phyloP scores from a whole-genome alignment of 805 yeast genomes.

The Kuraishia ogatae region DNA sequence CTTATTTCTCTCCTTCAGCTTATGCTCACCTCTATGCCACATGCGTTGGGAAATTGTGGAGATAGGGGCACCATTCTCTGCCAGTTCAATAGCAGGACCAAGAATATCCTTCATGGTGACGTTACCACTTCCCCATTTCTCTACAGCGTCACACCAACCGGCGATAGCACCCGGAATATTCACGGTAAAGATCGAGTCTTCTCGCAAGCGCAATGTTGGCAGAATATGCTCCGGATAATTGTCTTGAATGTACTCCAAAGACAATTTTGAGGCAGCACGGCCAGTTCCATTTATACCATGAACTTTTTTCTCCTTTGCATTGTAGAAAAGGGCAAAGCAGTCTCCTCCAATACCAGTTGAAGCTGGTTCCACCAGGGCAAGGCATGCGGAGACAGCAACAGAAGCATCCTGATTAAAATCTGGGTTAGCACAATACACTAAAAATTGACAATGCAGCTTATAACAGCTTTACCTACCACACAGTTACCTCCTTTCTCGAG shows the following conservation, averaged over 20 bases:
- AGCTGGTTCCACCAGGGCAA: slow-evolving; percentile 48
- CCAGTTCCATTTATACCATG: slow-evolving; percentile 74
- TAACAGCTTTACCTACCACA: slow-evolving; percentile 16
- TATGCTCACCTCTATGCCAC: slow-evolving; percentile 36
- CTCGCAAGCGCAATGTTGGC: slow-evolving; percentile 37
- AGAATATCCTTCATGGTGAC: slow-evolving; percentile 49
- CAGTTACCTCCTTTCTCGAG: slow-evolving; percentile 68
- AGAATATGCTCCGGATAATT: slow-evolving; percentile 30
- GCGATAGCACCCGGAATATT: slow-evolving; percentile 78
- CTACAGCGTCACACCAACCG: slow-evolving; percentile 68
- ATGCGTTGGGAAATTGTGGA: slow-evolving; percentile 43
- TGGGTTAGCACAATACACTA: not conserved
- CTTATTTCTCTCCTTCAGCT: slow-evolving; percentile 27
- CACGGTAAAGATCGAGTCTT: slow-evolving; percentile 45
- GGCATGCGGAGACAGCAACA: slow-evolving; percentile 49
- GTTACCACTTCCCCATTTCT: slow-evolving; percentile 66
- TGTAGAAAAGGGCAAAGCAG: slow-evolving; percentile 55
- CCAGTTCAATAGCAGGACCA: slow-evolving; percentile 59
- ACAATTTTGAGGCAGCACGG: slow-evolving; percentile 44
- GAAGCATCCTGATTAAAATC: slow-evolving; percentile 35
- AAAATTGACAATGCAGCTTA: too few species aligned
- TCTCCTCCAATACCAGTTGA: slow-evolving; percentile 65
- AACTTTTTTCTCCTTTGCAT: slow-evolving; percentile 38
- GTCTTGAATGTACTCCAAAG: slow-evolving; percentile 37
- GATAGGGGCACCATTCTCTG: slow-evolving; percentile 60